Evolutionary conservation across 2,329 filamentous ascomycete species (phyloP).

Genomic region (Amauroascus niger): DNA sequence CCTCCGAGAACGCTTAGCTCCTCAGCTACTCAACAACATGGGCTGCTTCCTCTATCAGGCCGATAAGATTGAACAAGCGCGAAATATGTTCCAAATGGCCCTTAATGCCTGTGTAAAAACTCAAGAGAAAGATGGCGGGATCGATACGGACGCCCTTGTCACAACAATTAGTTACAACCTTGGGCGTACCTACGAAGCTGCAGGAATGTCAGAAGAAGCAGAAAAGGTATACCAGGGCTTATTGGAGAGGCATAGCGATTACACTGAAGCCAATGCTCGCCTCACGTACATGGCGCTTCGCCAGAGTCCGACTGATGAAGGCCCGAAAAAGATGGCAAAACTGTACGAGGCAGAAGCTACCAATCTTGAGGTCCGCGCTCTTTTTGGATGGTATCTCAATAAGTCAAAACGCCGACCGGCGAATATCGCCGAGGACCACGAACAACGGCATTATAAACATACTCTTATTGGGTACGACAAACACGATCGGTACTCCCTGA

Average conservation of each 20-base stretch:
- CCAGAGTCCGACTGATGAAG: constrained; percentile 71
- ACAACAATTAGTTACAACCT: constrained; percentile 97
- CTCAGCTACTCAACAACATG: constrained; percentile 92
- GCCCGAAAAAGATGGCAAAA: constrained; percentile 73
- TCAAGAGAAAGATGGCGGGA: constrained; percentile 60
- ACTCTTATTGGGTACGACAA: constrained; percentile 91
- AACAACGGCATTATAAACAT: constrained; percentile 92
- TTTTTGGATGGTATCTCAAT: constrained; percentile 94
- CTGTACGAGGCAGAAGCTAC: constrained; percentile 73
- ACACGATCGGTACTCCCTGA: constrained; percentile 92
- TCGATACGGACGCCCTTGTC: constrained; percentile 82
- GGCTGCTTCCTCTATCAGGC: constrained; percentile 89
- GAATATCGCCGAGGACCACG: constrained; percentile 78
- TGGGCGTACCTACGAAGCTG: constrained; percentile 82
- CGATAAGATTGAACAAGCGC: constrained; percentile 69
- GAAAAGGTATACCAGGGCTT: constrained; percentile 81
- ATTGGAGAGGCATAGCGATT: constrained; percentile 74
- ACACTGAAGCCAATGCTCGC: constrained; percentile 81
- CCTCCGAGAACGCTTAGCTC: constrained; percentile 69
- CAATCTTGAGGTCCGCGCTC: constrained; percentile 81
- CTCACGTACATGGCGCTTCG: constrained; percentile 83
- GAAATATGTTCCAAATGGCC: constrained; percentile 85
- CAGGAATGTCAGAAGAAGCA: constrained; percentile 70
- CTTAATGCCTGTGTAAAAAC: constrained; percentile 77
- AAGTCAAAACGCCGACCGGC: constrained; percentile 72